These are phyloP conservation scores for Coprinopsis strossmayeri DNA, from an alignment of 768 basidiomycete species.

Conservation along the genomic window DNA sequence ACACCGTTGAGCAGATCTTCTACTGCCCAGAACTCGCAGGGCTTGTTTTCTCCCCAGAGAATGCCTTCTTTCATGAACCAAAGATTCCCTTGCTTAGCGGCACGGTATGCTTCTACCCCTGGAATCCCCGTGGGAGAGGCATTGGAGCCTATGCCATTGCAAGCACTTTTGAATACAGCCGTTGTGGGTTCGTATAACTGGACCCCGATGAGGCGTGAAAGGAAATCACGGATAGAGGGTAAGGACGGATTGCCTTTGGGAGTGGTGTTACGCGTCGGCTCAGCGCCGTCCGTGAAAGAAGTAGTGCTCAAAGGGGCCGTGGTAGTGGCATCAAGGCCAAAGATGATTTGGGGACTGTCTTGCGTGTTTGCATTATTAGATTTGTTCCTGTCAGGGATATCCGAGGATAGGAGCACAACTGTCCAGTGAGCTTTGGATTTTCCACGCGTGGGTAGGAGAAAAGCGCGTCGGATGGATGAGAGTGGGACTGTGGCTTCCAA, in stretches of 20 bases:
- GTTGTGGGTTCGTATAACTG: conserved; percentile 39
- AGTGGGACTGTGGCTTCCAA: conserved; percentile 48
- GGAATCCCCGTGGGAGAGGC: conserved; percentile 41
- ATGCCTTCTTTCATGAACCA: conserved; percentile 69
- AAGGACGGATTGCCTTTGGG: conserved; percentile 50
- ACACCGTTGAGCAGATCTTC: conserved; percentile 44
- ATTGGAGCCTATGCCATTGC: conserved; percentile 25
- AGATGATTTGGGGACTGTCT: conserved; percentile 52
- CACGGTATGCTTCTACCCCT: conserved; percentile 62
- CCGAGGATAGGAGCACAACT: conserved; percentile 53
- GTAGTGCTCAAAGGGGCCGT: conserved; percentile 40
- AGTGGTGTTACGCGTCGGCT: conserved; percentile 18
- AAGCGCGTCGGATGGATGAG: conserved; percentile 48
- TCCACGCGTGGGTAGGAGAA: conserved; percentile 69
- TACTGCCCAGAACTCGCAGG: conserved; percentile 71
- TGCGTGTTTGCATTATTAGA: conserved; percentile 23
- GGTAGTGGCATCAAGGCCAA: conserved; percentile 60
- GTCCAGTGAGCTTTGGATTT: conserved; percentile 72
- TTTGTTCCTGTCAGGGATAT: conserved; percentile 41
- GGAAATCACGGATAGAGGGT: conserved; percentile 42
- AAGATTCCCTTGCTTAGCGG: conserved; percentile 64
- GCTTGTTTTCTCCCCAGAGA: conserved; percentile 70
- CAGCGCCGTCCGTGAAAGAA: conserved; percentile 17
- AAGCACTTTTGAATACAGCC: conserved; percentile 51
- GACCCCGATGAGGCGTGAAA: conserved; percentile 35